Conservation (phyloP, 73 alveolate species). For the Tetrahymena malaccensis region DNA sequence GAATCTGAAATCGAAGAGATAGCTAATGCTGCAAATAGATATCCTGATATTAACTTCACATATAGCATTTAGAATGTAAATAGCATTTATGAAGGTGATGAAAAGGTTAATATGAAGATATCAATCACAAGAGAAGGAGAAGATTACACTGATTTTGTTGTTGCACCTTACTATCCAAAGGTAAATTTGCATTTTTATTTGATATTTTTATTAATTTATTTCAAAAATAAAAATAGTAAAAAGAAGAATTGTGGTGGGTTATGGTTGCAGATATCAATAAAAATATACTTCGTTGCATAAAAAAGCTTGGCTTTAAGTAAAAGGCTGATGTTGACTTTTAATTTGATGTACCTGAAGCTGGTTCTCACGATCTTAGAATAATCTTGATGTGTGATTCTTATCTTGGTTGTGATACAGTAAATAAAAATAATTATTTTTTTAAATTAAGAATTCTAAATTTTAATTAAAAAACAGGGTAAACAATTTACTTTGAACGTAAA, state of each 20-base stretch:
- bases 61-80: conserved; percentile 2
- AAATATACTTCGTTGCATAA: conserved; percentile 25
- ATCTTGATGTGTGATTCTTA: conserved; percentile 35
- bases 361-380: conserved; percentile 24
- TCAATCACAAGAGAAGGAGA: conserved; percentile 17
- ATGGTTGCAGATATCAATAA: conserved; percentile 22
- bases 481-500: background rate
- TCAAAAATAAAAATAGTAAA: background rate
- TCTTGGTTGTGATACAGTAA: conserved; percentile 15
- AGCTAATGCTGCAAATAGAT: conserved; percentile 34
- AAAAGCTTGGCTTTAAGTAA: conserved; percentile 20
- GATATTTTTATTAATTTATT: background rate
- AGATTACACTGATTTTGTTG: conserved; percentile 32
- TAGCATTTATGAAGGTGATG: conserved; percentile 16
- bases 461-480: background rate
- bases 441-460: background rate
- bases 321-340: conserved; percentile 20
- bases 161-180: conserved; percentile 40
- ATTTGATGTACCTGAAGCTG: conserved; percentile 38
- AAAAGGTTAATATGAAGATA: background rate
- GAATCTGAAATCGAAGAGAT: conserved; percentile 11
- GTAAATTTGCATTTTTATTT: background rate
- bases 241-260: conserved; percentile 46
- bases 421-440: background rate
- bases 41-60: conserved; percentile 23